These are phyloP conservation scores for Tolypocladium album DNA, from an alignment of 2,329 filamentous ascomycete species.

Conservation along the genomic window DNA sequence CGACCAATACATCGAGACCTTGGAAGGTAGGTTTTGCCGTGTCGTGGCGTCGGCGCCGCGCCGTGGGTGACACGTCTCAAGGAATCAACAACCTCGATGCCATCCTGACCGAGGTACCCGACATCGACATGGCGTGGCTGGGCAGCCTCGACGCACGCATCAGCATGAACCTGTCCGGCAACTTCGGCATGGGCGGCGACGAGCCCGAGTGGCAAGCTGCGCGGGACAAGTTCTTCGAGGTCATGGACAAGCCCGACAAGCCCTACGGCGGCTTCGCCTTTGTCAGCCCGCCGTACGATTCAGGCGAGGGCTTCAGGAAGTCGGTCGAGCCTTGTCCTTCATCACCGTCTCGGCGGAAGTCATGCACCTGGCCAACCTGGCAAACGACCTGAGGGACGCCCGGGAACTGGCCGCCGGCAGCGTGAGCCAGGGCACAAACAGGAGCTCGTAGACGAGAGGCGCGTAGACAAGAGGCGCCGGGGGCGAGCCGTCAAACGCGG, in stretches of 20 bases:
- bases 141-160: conserved; percentile 31
- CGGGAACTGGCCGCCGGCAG: conserved; percentile 3
- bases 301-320: conserved; percentile 12
- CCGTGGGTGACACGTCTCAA: background rate
- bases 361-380: conserved; percentile 11
- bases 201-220: conserved; percentile 32
- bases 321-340: conserved; percentile 13
- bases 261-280: conserved; percentile 24
- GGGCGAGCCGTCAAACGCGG: too few species aligned
- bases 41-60: background rate
- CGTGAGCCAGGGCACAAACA: background rate
- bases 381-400: conserved; percentile 8
- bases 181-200: conserved; percentile 17
- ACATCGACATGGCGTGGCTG: conserved; percentile 37
- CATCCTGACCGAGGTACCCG: conserved; percentile 32
- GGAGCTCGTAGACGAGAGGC: background rate
- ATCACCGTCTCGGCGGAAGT: conserved; percentile 13
- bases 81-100: conserved; percentile 36
- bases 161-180: conserved; percentile 29
- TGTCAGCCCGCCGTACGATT: conserved; percentile 11
- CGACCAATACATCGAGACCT: conserved; percentile 29
- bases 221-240: conserved; percentile 23
- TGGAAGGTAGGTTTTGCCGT: conserved; percentile 11
- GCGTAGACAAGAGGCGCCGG: too few species aligned
- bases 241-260: conserved; percentile 34